These are phyloP conservation scores for Biscogniauxia marginata DNA, from an alignment of 2,329 filamentous ascomycete genomes.

Conservation along the genomic window DNA sequence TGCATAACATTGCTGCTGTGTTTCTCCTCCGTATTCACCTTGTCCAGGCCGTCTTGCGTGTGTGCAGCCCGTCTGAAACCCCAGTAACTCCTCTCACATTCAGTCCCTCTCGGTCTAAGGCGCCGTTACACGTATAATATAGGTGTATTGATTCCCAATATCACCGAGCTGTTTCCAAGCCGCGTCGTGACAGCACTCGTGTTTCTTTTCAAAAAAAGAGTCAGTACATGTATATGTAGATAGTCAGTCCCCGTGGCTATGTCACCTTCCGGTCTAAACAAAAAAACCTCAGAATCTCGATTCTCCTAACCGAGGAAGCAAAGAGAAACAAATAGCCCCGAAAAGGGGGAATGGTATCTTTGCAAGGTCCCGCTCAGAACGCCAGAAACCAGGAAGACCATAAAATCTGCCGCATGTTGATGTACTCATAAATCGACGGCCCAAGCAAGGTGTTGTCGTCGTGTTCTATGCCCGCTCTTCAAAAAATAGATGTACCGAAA, in stretches of 20 bases:
- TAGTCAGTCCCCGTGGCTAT: background rate
- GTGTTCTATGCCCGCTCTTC: background rate
- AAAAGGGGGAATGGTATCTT: background rate
- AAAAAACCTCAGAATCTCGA: background rate
- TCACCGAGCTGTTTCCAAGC: background rate
- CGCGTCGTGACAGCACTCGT: background rate
- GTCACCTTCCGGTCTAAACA: background rate
- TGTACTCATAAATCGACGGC: slow-evolving; percentile 3
- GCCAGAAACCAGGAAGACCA: background rate
- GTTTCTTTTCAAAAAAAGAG: background rate
- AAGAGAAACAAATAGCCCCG: background rate
- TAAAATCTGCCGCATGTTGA: background rate
- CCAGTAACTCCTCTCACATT: background rate
- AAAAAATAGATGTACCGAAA: slow-evolving; percentile 2
- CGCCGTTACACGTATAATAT: background rate
- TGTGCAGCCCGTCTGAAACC: background rate
- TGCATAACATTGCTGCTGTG: background rate
- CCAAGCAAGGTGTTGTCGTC: background rate
- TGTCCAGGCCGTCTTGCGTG: background rate
- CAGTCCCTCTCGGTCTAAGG: background rate
- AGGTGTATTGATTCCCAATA: background rate
- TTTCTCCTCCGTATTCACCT: background rate
- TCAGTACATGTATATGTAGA: background rate
- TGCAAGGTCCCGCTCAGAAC: background rate
- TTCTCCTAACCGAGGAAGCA: background rate